phyloP scores from a whole-genome alignment of 164 flowering plant genomes.

The Aristolochia contorta region DNA sequence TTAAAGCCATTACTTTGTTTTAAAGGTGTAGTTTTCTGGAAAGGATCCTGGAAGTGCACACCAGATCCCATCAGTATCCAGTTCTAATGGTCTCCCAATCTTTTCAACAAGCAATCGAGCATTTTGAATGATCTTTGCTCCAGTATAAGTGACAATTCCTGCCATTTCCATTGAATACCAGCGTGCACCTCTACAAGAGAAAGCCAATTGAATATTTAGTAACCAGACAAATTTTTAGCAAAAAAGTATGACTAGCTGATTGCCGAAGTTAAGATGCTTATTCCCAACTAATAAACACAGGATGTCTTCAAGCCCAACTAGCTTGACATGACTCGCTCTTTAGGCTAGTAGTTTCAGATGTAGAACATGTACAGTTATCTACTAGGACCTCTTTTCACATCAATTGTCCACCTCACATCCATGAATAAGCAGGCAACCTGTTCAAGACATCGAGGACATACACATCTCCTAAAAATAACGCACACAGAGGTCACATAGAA shows the following conservation, averaged over 20 bases:
- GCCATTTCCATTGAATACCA: slow-evolving; percentile 99
- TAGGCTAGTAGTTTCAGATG: too few species aligned
- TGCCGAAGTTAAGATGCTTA: too few species aligned
- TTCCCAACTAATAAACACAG: too few species aligned
- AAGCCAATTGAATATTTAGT: slow-evolving; percentile 4
- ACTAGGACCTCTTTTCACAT: too few species aligned
- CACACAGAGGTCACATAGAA: too few species aligned
- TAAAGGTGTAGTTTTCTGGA: slow-evolving; percentile 95
- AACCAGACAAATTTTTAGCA: background rate
- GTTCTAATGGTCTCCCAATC: slow-evolving; percentile 94
- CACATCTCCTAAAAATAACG: too few species aligned
- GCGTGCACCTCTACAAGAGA: slow-evolving; percentile 79
- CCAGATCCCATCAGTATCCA: slow-evolving; percentile 99
- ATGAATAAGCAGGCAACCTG: background rate
- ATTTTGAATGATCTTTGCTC: slow-evolving; percentile 98
- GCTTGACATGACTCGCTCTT: too few species aligned
- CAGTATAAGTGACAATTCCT: slow-evolving; percentile 97
- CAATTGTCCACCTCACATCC: background rate
- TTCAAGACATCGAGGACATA: too few species aligned
- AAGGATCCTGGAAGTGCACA: slow-evolving; percentile 96
- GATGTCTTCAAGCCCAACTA: too few species aligned
- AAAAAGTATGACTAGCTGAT: too few species aligned
- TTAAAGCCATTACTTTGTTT: slow-evolving; percentile 53
- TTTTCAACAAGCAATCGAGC: slow-evolving; percentile 89
- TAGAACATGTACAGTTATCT: background rate